These are phyloP conservation scores for Rhizodiscina lignyota DNA, from an alignment of 495 filamentous ascomycete species.

Conservation along the genomic window DNA sequence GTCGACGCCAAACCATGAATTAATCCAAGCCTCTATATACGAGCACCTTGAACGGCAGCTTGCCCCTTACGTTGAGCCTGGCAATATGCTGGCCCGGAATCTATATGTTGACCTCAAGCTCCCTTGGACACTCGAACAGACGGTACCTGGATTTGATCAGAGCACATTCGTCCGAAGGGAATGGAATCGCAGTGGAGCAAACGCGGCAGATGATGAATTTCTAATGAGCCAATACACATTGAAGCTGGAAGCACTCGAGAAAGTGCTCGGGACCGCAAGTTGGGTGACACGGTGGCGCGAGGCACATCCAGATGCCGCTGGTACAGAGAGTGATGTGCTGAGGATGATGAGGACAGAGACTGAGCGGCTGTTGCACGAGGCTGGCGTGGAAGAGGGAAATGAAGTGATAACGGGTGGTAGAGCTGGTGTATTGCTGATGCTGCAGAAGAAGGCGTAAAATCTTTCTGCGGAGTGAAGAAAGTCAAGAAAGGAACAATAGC, in stretches of 20 bases:
- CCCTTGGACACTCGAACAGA: conserved; percentile 28
- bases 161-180: conserved; percentile 23
- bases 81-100: conserved; percentile 21
- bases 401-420: conserved; percentile 4
- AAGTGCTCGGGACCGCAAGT: conserved; percentile 23
- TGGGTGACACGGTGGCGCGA: conserved; percentile 32
- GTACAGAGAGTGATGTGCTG: conserved; percentile 10
- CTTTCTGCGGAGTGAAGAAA: too few species aligned
- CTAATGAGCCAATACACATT: conserved; percentile 6
- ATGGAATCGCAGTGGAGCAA: conserved; percentile 25
- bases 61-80: conserved; percentile 21
- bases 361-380: conserved; percentile 7
- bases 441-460: conserved; percentile 10
- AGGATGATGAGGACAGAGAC: conserved; percentile 5
- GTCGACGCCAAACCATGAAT: conserved; percentile 18
- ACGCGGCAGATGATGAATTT: too few species aligned
- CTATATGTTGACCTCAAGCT: conserved; percentile 30
- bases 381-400: conserved; percentile 8
- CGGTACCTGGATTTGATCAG: conserved; percentile 26
- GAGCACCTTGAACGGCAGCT: conserved; percentile 16
- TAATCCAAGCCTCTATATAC: conserved; percentile 17
- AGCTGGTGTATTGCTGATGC: conserved; percentile 7
- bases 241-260: conserved; percentile 20
- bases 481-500: too few species aligned
- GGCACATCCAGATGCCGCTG: conserved; percentile 22